These are phyloP conservation scores for Aspergillus pseudoglaucus DNA, from an alignment of 2,329 filamentous ascomycete species.

Conservation along the genomic window DNA sequence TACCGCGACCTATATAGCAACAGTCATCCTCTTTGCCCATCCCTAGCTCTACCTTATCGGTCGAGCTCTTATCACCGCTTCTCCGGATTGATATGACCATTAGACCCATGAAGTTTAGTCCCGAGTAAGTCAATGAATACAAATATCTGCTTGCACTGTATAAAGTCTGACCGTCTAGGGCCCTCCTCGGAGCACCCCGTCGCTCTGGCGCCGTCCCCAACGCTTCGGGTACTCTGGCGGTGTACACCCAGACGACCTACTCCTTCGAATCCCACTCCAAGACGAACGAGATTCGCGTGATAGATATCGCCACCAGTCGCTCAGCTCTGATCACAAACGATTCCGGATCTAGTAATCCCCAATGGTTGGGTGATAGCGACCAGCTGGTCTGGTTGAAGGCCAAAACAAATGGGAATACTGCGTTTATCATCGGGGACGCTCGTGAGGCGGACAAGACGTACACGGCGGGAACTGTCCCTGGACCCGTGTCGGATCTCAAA, in stretches of 20 bases:
- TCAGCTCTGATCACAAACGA: constrained; percentile 40
- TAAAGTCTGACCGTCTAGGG: constrained; percentile 21
- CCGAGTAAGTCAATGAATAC: constrained; percentile 26
- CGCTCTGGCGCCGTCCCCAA: constrained; percentile 41
- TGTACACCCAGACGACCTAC: constrained; percentile 45
- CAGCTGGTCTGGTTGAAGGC: constrained; percentile 43
- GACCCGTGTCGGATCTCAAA: constrained; percentile 42
- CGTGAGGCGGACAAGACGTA: constrained; percentile 35
- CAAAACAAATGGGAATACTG: constrained; percentile 41
- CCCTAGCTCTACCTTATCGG: constrained; percentile 7
- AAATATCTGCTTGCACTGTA: neutral
- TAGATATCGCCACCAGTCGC: constrained; percentile 37
- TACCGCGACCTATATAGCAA: no score
- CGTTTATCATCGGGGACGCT: constrained; percentile 40
- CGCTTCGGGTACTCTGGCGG: constrained; percentile 39
- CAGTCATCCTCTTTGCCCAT: constrained; percentile 1
- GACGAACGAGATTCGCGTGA: constrained; percentile 40
- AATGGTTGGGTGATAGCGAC: constrained; percentile 40
- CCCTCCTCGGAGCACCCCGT: constrained; percentile 42
- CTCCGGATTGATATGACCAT: constrained; percentile 31
- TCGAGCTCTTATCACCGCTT: constrained; percentile 8
- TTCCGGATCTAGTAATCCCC: constrained; percentile 38
- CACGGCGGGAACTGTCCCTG: constrained; percentile 40
- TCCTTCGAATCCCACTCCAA: constrained; percentile 45
- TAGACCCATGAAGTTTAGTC: constrained; percentile 36